Evolutionary conservation across 495 filamentous ascomycete genomes (phyloP), one percentile per base, ranked within the genome.

Genomic region (Chaetomium cochliodes): DNA sequence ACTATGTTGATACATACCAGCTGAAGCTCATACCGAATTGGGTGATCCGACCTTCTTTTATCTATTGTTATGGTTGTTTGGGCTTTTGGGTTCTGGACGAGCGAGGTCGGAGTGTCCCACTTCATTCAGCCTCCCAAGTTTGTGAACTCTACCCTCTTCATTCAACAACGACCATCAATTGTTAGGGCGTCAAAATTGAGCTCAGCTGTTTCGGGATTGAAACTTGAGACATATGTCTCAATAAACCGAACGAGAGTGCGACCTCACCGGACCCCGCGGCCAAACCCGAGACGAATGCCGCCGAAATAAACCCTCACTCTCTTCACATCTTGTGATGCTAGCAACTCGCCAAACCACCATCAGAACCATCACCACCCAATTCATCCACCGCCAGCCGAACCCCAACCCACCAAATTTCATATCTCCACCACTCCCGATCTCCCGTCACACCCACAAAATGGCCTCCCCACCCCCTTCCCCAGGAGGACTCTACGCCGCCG

Each of bases 401-500:
- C 26, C 64, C 57, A 49, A 16, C 7, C 1, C 33, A n/a, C n/a
- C n/a, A 33, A 33, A 33, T 5, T 33, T 15, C 26, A 25, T 12
- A 41, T 33, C 30, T 7, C 26, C 8, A 22, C 20, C 8, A n/a
- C n/a, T n/a, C 33, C 33, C 33, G 11, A 16, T 44, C 13, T 52
- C 49, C 49, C 49, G 44, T 13, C 33, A 22, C 33, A 52, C 37
- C 46, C 5, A 11, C 30, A 65, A 63, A 28, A 71, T 72, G 65
- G 26, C 69, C 16, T 11, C 63, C 59, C 41, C 41, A 9, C 18
- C 3, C 58, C 57, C 50, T 16, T 25, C 30, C 65, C 0, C 50
- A 8, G 33, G 26, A 15, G 33, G 6, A 37, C 5, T 3, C 69
- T 82, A 82, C 67, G 67, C 68, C 46, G 58, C 72, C 11, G 79